Percentiles rank a stretch among this genome's conserved stretches.
Evolutionary conservation across 768 basidiomycete species (phyloP).

Genomic region (Xerocomus potaroensis): DNA sequence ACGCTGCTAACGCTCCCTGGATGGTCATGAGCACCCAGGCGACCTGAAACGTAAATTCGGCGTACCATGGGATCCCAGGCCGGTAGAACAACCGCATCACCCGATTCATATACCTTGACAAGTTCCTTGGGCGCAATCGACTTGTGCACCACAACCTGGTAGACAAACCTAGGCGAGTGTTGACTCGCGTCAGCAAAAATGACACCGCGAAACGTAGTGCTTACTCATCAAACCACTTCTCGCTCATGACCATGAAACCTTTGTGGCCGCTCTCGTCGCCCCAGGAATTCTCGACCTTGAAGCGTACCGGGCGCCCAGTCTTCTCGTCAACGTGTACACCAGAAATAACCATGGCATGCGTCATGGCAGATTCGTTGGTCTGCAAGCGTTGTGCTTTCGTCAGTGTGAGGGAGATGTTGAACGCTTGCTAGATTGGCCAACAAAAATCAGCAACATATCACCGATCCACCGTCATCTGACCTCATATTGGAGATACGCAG

Average conservation of each 20-base stretch:
- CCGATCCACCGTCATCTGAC: conserved; percentile 28
- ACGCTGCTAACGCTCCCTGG: conserved; percentile 27
- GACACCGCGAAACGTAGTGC: conserved; percentile 25
- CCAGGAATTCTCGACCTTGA: conserved; percentile 98
- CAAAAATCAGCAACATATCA: conserved; percentile 1
- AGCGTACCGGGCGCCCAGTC: conserved; percentile 73
- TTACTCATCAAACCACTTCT: conserved; percentile 88
- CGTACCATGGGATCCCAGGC: conserved; percentile 67
- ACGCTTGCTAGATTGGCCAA: conserved; percentile 55
- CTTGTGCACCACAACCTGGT: conserved; percentile 89
- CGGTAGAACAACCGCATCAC: conserved; percentile 63
- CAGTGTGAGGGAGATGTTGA: conserved; percentile 74
- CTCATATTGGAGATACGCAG: conserved; percentile 77
- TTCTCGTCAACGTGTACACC: conserved; percentile 80
- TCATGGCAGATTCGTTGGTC: conserved; percentile 85
- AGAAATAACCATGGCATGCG: conserved; percentile 85
- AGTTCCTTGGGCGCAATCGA: conserved; percentile 76
- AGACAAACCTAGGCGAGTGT: conserved; percentile 66
- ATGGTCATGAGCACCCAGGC: neutral
- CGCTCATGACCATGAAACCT: conserved; percentile 91
- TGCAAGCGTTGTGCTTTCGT: conserved; percentile 83
- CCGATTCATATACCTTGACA: conserved; percentile 71
- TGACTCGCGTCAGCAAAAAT: conserved; percentile 3
- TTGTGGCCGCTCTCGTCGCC: conserved; percentile 71
- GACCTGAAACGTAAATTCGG: neutral